These are phyloP conservation scores for Hypoxylon sp. DNA, from an alignment of 2,329 filamentous ascomycete genomes.

Conservation along the genomic window DNA sequence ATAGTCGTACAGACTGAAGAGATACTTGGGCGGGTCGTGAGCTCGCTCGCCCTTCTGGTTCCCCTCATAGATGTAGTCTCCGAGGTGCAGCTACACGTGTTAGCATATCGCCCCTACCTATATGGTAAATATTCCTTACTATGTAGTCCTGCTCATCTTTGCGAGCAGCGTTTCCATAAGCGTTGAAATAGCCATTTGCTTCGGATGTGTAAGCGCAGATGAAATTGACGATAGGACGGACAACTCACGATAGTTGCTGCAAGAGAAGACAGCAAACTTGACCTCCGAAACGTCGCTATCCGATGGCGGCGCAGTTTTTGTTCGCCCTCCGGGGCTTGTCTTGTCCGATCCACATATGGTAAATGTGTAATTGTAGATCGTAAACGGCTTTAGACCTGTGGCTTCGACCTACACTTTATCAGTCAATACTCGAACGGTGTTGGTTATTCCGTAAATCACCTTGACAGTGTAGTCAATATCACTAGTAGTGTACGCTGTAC, in stretches of 20 bases:
- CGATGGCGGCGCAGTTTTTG: slow-evolving; percentile 51
- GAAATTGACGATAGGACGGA: not conserved
- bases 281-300: slow-evolving; percentile 48
- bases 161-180: slow-evolving; percentile 57
- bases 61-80: slow-evolving; percentile 75
- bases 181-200: slow-evolving; percentile 62
- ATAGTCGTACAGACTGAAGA: slow-evolving; percentile 57
- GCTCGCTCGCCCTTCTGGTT: slow-evolving; percentile 50
- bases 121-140: slow-evolving; percentile 49
- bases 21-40: slow-evolving; percentile 43
- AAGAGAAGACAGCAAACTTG: slow-evolving; percentile 52
- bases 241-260: slow-evolving; percentile 51
- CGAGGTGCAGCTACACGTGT: slow-evolving; percentile 47
- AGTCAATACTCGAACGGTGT: not conserved
- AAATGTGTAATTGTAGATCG: slow-evolving; percentile 52
- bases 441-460: slow-evolving; percentile 51
- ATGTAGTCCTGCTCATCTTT: slow-evolving; percentile 61
- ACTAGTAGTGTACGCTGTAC: slow-evolving; percentile 74
- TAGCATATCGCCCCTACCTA: not conserved
- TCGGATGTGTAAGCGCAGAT: slow-evolving; percentile 13
- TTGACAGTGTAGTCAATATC: slow-evolving; percentile 83
- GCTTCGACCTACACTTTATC: slow-evolving; percentile 64
- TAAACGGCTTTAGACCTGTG: slow-evolving; percentile 51
- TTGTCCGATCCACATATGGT: slow-evolving; percentile 49
- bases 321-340: slow-evolving; percentile 50